Percentiles rank a stretch among this genome's conserved stretches.
Evolutionary conservation across 2,329 filamentous ascomycete genomes (phyloP).

Genomic region (Aphanoascus verrucosus): DNA sequence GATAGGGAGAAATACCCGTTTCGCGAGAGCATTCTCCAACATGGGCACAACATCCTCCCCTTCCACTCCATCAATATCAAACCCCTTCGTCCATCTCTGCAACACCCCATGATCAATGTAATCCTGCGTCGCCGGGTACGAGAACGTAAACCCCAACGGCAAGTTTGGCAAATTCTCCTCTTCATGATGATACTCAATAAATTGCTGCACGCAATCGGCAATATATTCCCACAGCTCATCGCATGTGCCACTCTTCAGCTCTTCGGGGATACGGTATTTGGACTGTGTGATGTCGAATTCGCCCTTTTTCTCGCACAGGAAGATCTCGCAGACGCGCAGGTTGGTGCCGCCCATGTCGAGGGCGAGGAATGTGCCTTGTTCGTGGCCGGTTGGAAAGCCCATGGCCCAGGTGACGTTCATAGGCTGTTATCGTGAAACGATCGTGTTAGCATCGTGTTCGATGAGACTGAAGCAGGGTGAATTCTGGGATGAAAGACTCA

Average conservation of each 20-base stretch:
- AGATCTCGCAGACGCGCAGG: slow-evolving; percentile 81
- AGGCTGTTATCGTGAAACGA: slow-evolving; percentile 48
- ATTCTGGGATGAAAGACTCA: slow-evolving; percentile 40
- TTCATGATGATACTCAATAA: slow-evolving; percentile 75
- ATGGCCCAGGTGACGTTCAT: slow-evolving; percentile 99
- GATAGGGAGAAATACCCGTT: slow-evolving; percentile 44
- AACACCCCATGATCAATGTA: slow-evolving; percentile 88
- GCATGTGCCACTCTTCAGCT: slow-evolving; percentile 72
- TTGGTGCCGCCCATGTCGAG: slow-evolving; percentile 97
- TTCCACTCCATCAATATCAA: slow-evolving; percentile 86
- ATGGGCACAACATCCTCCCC: slow-evolving; percentile 82
- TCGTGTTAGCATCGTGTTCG: slow-evolving; percentile 14
- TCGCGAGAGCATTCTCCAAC: slow-evolving; percentile 66
- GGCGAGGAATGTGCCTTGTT: slow-evolving; percentile 78
- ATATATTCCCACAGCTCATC: slow-evolving; percentile 94
- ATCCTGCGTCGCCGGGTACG: slow-evolving; percentile 84
- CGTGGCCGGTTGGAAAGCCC: slow-evolving; percentile 73
- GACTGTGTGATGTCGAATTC: slow-evolving; percentile 93
- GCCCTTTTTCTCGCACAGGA: slow-evolving; percentile 72
- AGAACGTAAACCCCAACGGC: slow-evolving; percentile 90
- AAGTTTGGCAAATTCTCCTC: slow-evolving; percentile 49
- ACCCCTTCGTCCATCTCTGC: slow-evolving; percentile 95
- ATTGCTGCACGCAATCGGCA: slow-evolving; percentile 82
- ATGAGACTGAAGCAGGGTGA: not conserved
- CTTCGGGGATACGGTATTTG: slow-evolving; percentile 89